Percentiles rank a stretch among this genome's conserved stretches.
These are phyloP conservation scores for Fragaria nilgerrensis DNA, from an alignment of 306 rosid genomes.

Conservation along the genomic window DNA sequence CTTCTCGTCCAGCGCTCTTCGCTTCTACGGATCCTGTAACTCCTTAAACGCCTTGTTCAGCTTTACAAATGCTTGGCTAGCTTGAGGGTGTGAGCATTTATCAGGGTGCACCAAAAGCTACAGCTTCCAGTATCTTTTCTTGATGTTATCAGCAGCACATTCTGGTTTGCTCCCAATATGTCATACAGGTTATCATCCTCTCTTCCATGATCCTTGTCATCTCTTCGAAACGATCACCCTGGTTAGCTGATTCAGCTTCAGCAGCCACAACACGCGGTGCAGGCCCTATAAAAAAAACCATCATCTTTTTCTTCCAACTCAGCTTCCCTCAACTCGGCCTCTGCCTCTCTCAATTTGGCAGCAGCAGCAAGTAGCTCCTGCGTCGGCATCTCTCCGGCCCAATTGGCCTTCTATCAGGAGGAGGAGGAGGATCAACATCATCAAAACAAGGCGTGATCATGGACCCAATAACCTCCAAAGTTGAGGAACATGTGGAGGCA, in stretches of 20 bases:
- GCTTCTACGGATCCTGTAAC: constrained; percentile 46
- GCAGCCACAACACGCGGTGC: constrained; percentile 72
- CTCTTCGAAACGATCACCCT: constrained; percentile 92
- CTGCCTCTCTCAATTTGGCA: constrained; percentile 85
- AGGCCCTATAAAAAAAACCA: constrained; percentile 73
- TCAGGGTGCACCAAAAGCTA: constrained; percentile 96
- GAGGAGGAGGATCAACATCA: constrained; percentile 21
- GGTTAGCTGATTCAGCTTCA: constrained; percentile 80
- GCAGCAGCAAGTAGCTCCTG: constrained; percentile 91
- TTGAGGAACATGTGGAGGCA: constrained; percentile 55
- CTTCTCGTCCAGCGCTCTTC: constrained; percentile 79
- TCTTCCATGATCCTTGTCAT: constrained; percentile 83
- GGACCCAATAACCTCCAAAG: constrained; percentile 66
- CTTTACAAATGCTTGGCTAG: constrained; percentile 85
- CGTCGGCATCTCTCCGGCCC: constrained; percentile 94
- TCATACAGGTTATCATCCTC: constrained; percentile 67
- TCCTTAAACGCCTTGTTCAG: constrained; percentile 70
- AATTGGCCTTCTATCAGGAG: constrained; percentile 64
- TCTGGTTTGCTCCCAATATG: constrained; percentile 66
- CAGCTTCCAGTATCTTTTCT: constrained; percentile 92
- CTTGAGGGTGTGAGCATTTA: constrained; percentile 88
- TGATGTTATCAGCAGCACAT: constrained; percentile 60
- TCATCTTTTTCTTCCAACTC: constrained; percentile 61
- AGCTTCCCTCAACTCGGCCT: constrained; percentile 69
- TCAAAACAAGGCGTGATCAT: constrained; percentile 38